These are phyloP conservation scores for Lichtheimia hyalospora DNA, from an alignment of 371 early-diverging fungal genomes.

Conservation along the genomic window DNA sequence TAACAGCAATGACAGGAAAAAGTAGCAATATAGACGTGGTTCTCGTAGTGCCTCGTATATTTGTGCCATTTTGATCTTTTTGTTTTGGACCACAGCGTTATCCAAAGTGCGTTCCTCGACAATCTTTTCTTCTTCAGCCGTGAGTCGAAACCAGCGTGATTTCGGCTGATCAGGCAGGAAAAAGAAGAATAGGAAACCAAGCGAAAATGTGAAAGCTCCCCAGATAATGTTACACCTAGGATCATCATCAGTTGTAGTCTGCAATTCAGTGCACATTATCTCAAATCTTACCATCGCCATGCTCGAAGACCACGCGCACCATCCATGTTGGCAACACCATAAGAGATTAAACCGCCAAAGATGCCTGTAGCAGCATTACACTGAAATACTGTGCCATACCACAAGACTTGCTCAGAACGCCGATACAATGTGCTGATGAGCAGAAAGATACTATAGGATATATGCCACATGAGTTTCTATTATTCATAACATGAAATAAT, in stretches of 20 bases:
- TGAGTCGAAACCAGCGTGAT: conserved; percentile 23
- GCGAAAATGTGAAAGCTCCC: conserved; percentile 22
- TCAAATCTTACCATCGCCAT: conserved; percentile 35
- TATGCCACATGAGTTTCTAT: neutral
- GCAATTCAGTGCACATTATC: neutral
- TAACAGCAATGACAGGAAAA: conserved; percentile 24
- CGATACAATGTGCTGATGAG: conserved; percentile 37
- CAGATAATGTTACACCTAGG: conserved; percentile 39
- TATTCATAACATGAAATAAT: neutral
- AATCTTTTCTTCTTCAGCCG: conserved; percentile 33
- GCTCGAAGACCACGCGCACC: conserved; percentile 14
- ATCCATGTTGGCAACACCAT: conserved; percentile 10
- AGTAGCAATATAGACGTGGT: conserved; percentile 29
- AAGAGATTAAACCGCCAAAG: conserved; percentile 25
- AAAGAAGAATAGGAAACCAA: conserved; percentile 29
- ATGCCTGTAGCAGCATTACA: conserved; percentile 24
- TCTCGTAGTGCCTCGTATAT: conserved; percentile 33
- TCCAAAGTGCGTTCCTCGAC: conserved; percentile 33
- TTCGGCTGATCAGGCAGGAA: conserved; percentile 40
- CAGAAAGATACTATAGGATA: conserved; percentile 19
- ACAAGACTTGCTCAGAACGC: conserved; percentile 30
- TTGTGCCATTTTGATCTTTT: conserved; percentile 26
- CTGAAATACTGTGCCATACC: conserved; percentile 33
- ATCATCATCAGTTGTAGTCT: neutral
- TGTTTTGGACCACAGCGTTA: conserved; percentile 31